A percentile compares a stretch with the other conserved stretches of the same genome.
Conservation (phyloP, 2,329 filamentous ascomycete genomes). For the Stemphylium vesicarium region DNA sequence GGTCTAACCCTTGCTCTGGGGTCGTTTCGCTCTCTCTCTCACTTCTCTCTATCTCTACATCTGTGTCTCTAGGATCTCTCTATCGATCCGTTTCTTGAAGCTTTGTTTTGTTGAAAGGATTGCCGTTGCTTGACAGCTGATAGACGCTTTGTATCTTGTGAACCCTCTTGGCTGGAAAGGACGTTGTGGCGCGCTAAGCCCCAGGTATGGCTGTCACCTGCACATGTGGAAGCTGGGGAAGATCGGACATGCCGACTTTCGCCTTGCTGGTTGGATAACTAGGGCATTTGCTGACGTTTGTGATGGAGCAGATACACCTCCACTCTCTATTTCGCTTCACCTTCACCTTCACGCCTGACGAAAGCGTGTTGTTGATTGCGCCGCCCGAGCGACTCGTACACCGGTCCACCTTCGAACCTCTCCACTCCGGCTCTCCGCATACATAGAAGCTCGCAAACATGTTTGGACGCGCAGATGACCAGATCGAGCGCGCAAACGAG, state of each 20-base stretch:
- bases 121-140: no score
- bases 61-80: neutral
- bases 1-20: neutral
- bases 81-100: neutral
- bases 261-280: neutral
- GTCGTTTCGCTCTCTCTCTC: neutral
- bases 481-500: constrained; percentile 51
- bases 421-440: neutral
- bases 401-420: neutral
- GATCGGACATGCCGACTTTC: constrained; percentile 20
- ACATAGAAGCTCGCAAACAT: constrained; percentile 22
- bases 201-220: constrained; percentile 11
- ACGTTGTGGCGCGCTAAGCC: constrained; percentile 19
- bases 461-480: constrained; percentile 39
- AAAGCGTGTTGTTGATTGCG: neutral
- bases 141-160: no score
- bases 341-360: neutral
- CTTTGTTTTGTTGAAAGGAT: no score
- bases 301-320: constrained; percentile 5
- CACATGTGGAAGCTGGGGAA: neutral
- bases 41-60: neutral
- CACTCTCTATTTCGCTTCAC: neutral
- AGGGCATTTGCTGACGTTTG: constrained; percentile 10
- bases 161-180: neutral
- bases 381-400: neutral